A percentile compares a stretch with the other conserved stretches of the same genome.
These are phyloP conservation scores for Asparagopsis taxiformis DNA, from an alignment of 31 red algal species.

Conservation along the genomic window DNA sequence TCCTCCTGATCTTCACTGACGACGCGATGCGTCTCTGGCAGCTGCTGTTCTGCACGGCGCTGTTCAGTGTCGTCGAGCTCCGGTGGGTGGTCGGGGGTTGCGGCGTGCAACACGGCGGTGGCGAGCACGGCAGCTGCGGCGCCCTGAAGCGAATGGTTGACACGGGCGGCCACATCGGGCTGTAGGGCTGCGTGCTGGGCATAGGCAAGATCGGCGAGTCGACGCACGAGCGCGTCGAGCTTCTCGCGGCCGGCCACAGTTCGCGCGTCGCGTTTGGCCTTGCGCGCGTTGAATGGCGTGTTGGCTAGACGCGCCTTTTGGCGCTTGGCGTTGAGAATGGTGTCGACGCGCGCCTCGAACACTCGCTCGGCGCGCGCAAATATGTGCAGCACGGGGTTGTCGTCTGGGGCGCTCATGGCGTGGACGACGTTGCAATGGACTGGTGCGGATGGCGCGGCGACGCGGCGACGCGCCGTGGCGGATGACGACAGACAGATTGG, in stretches of 20 bases:
- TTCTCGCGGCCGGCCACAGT: conserved; percentile 46
- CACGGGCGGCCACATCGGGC: not conserved
- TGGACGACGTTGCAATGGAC: not conserved
- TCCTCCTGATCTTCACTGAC: not conserved
- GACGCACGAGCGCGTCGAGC: conserved; percentile 29
- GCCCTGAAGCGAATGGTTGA: conserved; percentile 1
- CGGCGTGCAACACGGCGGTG: conserved; percentile 10
- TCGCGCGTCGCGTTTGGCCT: conserved; percentile 48
- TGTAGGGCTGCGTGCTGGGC: conserved; percentile 16
- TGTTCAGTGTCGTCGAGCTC: not conserved
- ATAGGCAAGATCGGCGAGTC: conserved; percentile 38
- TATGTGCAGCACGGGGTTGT: conserved; percentile 17
- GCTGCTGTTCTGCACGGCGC: not conserved
- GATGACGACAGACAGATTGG: not conserved
- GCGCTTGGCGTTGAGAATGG: conserved; percentile 15
- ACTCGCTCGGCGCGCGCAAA: conserved; percentile 44
- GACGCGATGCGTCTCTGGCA: not conserved
- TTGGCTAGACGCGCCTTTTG: conserved; percentile 23
- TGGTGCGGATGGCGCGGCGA: not conserved
- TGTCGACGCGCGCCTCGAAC: conserved; percentile 33
- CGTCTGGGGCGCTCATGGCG: not conserved
- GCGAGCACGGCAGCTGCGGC: conserved; percentile 25
- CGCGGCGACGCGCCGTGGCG: conserved; percentile 5
- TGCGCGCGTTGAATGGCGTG: conserved; percentile 32
- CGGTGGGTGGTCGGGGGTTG: too few relatives aligned